Percentiles rank a stretch among this genome's conserved stretches.
Evolutionary conservation across 345 rosid species (phyloP).

Genomic region (Schrenkiella parvula): DNA sequence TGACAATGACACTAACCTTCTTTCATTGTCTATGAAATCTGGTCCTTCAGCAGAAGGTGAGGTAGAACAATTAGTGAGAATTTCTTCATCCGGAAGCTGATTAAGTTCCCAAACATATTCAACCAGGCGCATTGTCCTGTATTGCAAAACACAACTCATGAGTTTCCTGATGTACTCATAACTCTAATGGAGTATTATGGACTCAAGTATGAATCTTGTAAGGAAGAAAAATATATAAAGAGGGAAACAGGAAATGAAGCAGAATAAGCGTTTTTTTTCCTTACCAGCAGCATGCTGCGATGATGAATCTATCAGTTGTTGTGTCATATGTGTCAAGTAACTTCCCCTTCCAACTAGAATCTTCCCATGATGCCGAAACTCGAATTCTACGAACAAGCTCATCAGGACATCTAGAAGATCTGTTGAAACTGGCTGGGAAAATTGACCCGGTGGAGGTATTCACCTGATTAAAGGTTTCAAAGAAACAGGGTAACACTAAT

Average conservation of each 20-base stretch:
- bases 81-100: constrained; percentile 51
- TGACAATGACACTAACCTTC: constrained; percentile 42
- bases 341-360: constrained; percentile 59
- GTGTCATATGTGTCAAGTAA: constrained; percentile 83
- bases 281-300: constrained; percentile 82
- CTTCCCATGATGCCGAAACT: constrained; percentile 54
- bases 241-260: not conserved
- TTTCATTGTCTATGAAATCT: constrained; percentile 62
- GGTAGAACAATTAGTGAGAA: constrained; percentile 60
- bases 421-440: constrained; percentile 63
- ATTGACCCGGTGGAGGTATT: constrained; percentile 60
- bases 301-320: constrained; percentile 53
- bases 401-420: constrained; percentile 75
- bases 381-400: constrained; percentile 75
- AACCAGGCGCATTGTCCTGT: constrained; percentile 50
- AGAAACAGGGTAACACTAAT: not conserved
- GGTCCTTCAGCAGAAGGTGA: constrained; percentile 87
- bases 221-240: not conserved
- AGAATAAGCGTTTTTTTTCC: not conserved
- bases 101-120: constrained; percentile 34
- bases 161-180: not conserved
- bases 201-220: not conserved
- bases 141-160: not conserved
- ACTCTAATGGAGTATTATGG: not conserved
- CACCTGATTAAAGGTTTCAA: constrained; percentile 44